Percentiles rank a stretch among this genome's conserved stretches.
phyloP scores from a whole-genome alignment of 805 yeast genomes.

The Priceomyces melissophilus region DNA sequence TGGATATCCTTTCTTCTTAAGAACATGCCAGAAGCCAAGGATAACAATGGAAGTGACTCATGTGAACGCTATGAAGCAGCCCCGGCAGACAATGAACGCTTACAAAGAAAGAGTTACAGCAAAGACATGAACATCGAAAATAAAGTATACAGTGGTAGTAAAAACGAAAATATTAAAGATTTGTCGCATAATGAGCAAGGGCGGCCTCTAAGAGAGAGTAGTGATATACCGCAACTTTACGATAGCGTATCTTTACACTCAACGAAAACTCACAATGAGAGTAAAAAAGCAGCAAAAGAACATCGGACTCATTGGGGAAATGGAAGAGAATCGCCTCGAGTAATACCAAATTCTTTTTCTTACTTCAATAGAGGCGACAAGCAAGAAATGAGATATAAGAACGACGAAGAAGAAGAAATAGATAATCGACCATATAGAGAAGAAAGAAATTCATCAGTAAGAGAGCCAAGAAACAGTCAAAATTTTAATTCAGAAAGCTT shows the following conservation, averaged over 20 bases:
- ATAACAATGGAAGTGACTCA: too few relatives aligned
- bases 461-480: not conserved
- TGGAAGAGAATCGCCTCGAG: conserved; percentile 14
- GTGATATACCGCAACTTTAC: conserved; percentile 14
- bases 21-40: too few relatives aligned
- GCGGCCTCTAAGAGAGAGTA: conserved; percentile 10
- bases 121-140: not conserved
- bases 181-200: not conserved
- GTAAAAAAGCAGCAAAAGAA: not conserved
- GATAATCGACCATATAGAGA: conserved; percentile 7
- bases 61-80: too few relatives aligned
- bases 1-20: too few relatives aligned
- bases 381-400: conserved; percentile 28
- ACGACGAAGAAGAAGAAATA: conserved; percentile 26
- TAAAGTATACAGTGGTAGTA: not conserved
- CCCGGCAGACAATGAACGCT: too few relatives aligned
- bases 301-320: not conserved
- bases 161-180: not conserved
- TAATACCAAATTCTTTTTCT: conserved; percentile 29
- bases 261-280: conserved; percentile 1
- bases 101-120: too few relatives aligned
- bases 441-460: not conserved
- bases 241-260: conserved; percentile 8
- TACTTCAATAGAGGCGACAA: conserved; percentile 31
- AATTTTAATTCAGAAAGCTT: not conserved